Evolutionary conservation across 805 yeast genomes (phyloP).

Genomic region (Metschnikowia sp.): DNA sequence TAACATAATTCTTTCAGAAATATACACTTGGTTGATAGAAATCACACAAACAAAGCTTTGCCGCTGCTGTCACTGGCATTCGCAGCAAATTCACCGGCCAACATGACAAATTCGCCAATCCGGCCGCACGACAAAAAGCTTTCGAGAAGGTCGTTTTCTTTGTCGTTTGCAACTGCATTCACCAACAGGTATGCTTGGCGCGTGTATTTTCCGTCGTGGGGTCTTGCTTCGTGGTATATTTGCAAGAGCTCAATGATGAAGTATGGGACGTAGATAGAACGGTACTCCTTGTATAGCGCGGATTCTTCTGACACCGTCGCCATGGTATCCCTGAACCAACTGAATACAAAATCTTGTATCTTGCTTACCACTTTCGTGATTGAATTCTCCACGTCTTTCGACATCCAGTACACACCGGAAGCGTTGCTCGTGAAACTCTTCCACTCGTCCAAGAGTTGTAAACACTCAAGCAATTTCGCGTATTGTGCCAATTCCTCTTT

Average conservation of each 20-base stretch:
- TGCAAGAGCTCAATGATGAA: constrained; percentile 65
- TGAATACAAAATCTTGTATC: constrained; percentile 26
- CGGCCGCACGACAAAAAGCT: constrained; percentile 59
- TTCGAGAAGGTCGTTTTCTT: constrained; percentile 51
- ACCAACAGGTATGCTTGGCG: constrained; percentile 58
- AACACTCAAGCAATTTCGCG: constrained; percentile 39
- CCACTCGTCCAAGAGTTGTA: constrained; percentile 52
- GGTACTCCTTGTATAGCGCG: constrained; percentile 47
- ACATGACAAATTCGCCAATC: constrained; percentile 49
- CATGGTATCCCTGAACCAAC: constrained; percentile 37
- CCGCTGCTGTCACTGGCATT: constrained; percentile 45
- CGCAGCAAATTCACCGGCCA: constrained; percentile 57
- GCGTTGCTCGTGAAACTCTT: constrained; percentile 25
- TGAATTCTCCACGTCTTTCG: constrained; percentile 34
- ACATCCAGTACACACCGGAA: constrained; percentile 22
- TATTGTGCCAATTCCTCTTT: constrained; percentile 51
- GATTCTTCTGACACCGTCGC: constrained; percentile 25
- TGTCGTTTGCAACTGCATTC: constrained; percentile 64
- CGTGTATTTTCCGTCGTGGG: constrained; percentile 43
- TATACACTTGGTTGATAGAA: constrained; percentile 4
- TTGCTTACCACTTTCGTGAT: constrained; percentile 32
- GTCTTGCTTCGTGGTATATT: constrained; percentile 39
- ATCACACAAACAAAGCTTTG: constrained; percentile 30
- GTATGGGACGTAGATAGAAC: constrained; percentile 71
- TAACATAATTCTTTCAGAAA: constrained; percentile 26